These are phyloP conservation scores for Phylloporus sp. DNA, from an alignment of 768 basidiomycete species.

Conservation along the genomic window DNA sequence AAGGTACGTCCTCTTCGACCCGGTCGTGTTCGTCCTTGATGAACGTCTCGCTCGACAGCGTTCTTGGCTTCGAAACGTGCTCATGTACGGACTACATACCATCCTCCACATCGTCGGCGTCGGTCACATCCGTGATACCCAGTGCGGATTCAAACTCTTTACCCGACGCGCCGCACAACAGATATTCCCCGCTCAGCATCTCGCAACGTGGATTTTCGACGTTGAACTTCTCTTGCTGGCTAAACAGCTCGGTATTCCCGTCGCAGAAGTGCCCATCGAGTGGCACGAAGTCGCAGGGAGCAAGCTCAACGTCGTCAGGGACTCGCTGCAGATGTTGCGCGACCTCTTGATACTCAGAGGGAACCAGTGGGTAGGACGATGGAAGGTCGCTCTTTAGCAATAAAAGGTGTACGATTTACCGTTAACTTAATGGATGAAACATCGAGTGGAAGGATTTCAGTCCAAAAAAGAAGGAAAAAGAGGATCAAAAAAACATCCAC, in stretches of 20 bases:
- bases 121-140: conserved; percentile 87
- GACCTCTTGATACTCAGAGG: conserved; percentile 81
- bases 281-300: conserved; percentile 95
- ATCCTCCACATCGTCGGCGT: conserved; percentile 87
- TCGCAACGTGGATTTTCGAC: conserved; percentile 94
- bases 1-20: conserved; percentile 46
- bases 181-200: conserved; percentile 84
- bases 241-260: conserved; percentile 70
- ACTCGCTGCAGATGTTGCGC: conserved; percentile 83
- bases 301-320: conserved; percentile 82
- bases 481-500: conserved; percentile 6
- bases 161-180: conserved; percentile 73
- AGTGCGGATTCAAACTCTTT: conserved; percentile 97
- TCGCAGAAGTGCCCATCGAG: conserved; percentile 79
- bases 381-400: conserved; percentile 41
- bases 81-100: conserved; percentile 92
- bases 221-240: conserved; percentile 88
- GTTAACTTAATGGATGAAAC: conserved; percentile 24
- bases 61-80: conserved; percentile 79
- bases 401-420: conserved; percentile 24
- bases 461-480: conserved; percentile 12
- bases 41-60: conserved; percentile 45
- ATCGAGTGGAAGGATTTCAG: conserved; percentile 1
- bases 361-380: conserved; percentile 76
- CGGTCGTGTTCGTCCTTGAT: neutral